Evolutionary conservation across 352 stramenopile genomes (phyloP).

Genomic region (Phytopythium litorale): DNA sequence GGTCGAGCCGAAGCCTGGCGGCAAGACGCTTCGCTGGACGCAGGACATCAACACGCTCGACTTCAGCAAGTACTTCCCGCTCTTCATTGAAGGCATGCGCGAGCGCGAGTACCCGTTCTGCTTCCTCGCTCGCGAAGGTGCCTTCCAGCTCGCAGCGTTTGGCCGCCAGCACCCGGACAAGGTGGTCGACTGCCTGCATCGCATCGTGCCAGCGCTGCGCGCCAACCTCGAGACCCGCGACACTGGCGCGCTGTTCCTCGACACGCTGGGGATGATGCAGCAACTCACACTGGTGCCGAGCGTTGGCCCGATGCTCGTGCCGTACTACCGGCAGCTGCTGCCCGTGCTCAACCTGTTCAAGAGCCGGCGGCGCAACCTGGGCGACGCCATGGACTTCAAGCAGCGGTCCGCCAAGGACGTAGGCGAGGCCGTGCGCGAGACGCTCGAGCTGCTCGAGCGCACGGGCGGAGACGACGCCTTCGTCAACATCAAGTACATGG

Average conservation of each 20-base stretch:
- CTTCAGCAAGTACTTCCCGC: slow-evolving; percentile 84
- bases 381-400: slow-evolving; percentile 90
- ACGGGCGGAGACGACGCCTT: slow-evolving; percentile 87
- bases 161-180: slow-evolving; percentile 54
- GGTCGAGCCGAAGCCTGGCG: slow-evolving; percentile 45
- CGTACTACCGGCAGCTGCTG: slow-evolving; percentile 91
- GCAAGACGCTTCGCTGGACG: slow-evolving; percentile 56
- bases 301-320: slow-evolving; percentile 83
- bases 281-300: slow-evolving; percentile 42
- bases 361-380: slow-evolving; percentile 86
- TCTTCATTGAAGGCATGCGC: slow-evolving; percentile 91
- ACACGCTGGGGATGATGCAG: slow-evolving; percentile 58
- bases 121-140: slow-evolving; percentile 78
- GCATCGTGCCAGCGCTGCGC: slow-evolving; percentile 62
- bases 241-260: slow-evolving; percentile 34
- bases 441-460: slow-evolving; percentile 83
- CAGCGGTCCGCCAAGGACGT: slow-evolving; percentile 80
- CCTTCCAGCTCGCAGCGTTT: slow-evolving; percentile 79
- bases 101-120: slow-evolving; percentile 70
- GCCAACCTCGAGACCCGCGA: slow-evolving; percentile 70
- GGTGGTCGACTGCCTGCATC: slow-evolving; percentile 63
- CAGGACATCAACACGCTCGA: slow-evolving; percentile 63
- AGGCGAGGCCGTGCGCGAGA: slow-evolving; percentile 84
- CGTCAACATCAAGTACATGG: slow-evolving; percentile 97
- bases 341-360: slow-evolving; percentile 90